These are phyloP conservation scores for Alternaria tenuissima DNA, from an alignment of 2,329 filamentous ascomycete species.

Conservation along the genomic window DNA sequence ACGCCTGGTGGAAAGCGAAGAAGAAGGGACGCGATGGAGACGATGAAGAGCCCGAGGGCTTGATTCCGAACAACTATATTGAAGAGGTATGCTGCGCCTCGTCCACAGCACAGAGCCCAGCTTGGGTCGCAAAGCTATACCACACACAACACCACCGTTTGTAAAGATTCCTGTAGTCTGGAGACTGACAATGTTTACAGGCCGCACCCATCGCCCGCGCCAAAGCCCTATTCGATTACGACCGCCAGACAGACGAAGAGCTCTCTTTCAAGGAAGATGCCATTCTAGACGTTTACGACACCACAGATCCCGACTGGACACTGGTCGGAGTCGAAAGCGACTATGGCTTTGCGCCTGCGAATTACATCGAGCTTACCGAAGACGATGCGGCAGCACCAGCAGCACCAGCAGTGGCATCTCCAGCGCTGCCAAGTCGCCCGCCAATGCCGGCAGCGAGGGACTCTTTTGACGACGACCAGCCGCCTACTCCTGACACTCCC, in stretches of 20 bases:
- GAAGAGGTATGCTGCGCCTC: constrained; percentile 71
- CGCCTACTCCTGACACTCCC: constrained; percentile 56
- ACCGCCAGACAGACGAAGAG: constrained; percentile 96
- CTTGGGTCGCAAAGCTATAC: constrained; percentile 3
- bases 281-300: constrained; percentile 83
- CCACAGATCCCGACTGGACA: constrained; percentile 94
- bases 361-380: constrained; percentile 84
- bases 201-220: constrained; percentile 73
- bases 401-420: constrained; percentile 52
- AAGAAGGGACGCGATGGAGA: constrained; percentile 81
- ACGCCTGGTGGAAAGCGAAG: constrained; percentile 96
- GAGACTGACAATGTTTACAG: constrained; percentile 38
- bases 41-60: constrained; percentile 87
- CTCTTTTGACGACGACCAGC: constrained; percentile 54
- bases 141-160: not conserved
- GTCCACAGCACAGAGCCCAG: not conserved
- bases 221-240: constrained; percentile 97
- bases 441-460: constrained; percentile 51
- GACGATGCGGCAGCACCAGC: constrained; percentile 49
- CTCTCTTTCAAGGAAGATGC: constrained; percentile 93
- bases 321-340: constrained; percentile 84
- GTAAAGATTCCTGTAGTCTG: not conserved
- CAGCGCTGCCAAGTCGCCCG: constrained; percentile 52
- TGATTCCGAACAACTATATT: constrained; percentile 95
- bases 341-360: constrained; percentile 93